Evolutionary conservation across 2,329 filamentous ascomycete genomes (phyloP), one percentile per base, ranked within the genome.

Genomic region (Emmonsiellopsis sp.): DNA sequence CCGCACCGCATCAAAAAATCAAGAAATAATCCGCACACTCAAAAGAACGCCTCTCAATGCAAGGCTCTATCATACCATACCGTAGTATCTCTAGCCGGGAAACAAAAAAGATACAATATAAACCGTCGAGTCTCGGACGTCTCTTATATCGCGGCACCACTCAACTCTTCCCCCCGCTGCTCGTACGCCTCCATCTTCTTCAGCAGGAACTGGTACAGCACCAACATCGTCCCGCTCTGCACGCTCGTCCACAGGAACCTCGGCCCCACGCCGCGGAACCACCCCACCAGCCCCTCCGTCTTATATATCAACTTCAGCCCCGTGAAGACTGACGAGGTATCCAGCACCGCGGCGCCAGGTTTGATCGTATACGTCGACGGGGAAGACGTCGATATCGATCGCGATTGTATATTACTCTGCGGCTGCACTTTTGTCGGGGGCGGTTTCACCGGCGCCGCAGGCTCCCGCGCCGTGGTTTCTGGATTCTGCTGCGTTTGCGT

Each of bases 171-270:
- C 8, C 55, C 34, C n/a, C 51, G 54, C 43, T 67, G 71, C 41
- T 45, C 32, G 62, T 76, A 72, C n/a, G 71, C 61, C 55, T 91
- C 86, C 60, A 97, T 79, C 70, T 85, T 82, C 63, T 86, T 84
- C 66, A 97, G 73, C 53, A 97, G 76, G 56, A 85, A 86, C 73
- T 97, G 92, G 70, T 97, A 97, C 68, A 96, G 76, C 62, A 97
- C 91, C 67, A 97, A 77, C 92, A 97, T 97, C 60, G 89, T 95
- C 42, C 91, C 88, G 65, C 88, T 95, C 75, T 98, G 93, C 54
- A 97, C 89, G 65, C 92, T 95, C 20, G 93, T 98, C 93, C 93
- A 98, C 11, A 97, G 89, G 54, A 86, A 86, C 52, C 93, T 82
- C 1, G 93, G 93, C 0, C 92, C 92, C 1, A 98, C 92, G 30